Evolutionary conservation across 2,329 filamentous ascomycete genomes (phyloP), one percentile per base, ranked within the genome.

Genomic region (Chaetoscypha palmicola): DNA sequence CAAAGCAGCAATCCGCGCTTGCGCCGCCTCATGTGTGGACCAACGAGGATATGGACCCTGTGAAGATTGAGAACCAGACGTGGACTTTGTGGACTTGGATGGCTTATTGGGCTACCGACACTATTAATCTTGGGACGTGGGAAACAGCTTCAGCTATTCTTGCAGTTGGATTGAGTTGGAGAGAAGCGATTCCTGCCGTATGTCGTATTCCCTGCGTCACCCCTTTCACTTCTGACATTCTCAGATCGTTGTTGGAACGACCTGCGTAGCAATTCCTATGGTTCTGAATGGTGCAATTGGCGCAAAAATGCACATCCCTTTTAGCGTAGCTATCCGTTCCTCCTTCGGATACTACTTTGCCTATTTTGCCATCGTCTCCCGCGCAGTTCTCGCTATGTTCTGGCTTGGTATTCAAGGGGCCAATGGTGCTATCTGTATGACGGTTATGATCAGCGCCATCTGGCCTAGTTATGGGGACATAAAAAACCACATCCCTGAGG

Each of bases 391-490:
- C 14, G 69, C 68, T 20, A 67, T 72, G 57, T 71, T 74, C 55
- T 74, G 71, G 82, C 77, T 83, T 41, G 77, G 79, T 0, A 81
- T 84, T 36, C 78, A 83, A 52, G 77, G 74, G 31, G 76, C 77
- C 47, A 81, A 80, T 50, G 79, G 80, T 0, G 77, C 73, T 0
- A 73, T 75, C 36, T 65, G 62, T 52, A 62, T 69, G 23, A 66
- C 64, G 0, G 62, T 66, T 45, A 68, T 73, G 54, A 56, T 72
- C 21, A 60, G 58, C 2, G 65, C 69, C 9, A 67, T 70, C 40
- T 79, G 75, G 72, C 77, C 77, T 0, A 72, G 68, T 8, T 81
- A 76, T 51, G 60, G 68, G 1, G 64, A 65, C 1, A 64, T 79
- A 9, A 65, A 68, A 1, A 81, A 81, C 51, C 61, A 65, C 20